Base-by-base conservation (phyloP, 1,139 yeast genomes). In the Kurtzmaniella natalensis region DNA sequence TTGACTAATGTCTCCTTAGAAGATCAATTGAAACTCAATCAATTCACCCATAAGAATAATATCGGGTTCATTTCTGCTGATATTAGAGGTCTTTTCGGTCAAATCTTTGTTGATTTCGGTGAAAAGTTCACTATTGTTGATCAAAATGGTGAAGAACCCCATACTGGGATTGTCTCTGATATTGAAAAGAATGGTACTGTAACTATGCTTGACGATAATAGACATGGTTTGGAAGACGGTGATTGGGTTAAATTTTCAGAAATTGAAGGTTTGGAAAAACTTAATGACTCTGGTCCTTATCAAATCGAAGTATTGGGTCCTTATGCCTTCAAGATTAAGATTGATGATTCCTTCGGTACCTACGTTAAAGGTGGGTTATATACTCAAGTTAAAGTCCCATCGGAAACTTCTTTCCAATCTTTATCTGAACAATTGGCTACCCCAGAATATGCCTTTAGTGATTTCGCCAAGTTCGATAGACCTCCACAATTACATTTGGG, bases 141-240 rank as follows among this genome's bases (percentile, higher is more conserved):
- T 55, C 73, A 79, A 31, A 86, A 83, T 33, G 99, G 98, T 33
- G 97, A 92, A 62, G 97, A 92, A 59, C 95, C 96, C 16, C 67
- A 70, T 33, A 57, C 79, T 3, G 98, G 98, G 28, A 84, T 85
- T 41, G 86, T 88, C 4, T 83, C 95, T 1, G 95, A 85, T 53
- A 81, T 92, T 42, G 96, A 88, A 52, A 56, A 69, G n/a, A 75
- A 86, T 51, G 98, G 98, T 35, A 81, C 89, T 4, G 96, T 92
- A 22, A 84, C 96, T 18, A 86, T 86, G 71, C 72, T 89, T 49
- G 96, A 85, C 53, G 97, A 88, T 46, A 80, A 77, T 42, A 80
- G 97, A 58, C 99, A 92, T 54, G 95, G 96, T 9, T 69, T 92
- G 38, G 87, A 88, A 63, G 96, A 87, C 57, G 97, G 96, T 14